Conservation (phyloP, 257 asterid genomes). For the Nicotiana paniculata region DNA sequence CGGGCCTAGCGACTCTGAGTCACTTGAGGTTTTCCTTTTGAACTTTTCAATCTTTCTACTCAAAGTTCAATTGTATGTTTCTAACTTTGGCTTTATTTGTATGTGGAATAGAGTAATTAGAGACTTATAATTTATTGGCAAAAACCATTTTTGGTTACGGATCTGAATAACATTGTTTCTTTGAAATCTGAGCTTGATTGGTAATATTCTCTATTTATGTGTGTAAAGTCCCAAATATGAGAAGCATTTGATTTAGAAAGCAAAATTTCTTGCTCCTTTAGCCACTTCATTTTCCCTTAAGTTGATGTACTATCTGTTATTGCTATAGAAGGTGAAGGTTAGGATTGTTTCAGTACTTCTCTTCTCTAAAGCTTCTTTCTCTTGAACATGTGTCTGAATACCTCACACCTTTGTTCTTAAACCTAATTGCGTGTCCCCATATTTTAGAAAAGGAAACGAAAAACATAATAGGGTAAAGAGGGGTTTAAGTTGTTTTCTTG, state of each 20-base stretch:
- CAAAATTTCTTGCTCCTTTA: not conserved
- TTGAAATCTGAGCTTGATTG: not conserved
- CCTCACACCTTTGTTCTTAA: too few relatives aligned
- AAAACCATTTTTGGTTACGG: not conserved
- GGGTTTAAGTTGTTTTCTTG: not conserved
- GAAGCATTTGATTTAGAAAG: not conserved
- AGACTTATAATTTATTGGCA: not conserved
- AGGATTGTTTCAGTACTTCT: not conserved
- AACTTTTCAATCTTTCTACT: not conserved
- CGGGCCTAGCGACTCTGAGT: not conserved
- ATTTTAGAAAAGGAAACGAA: not conserved
- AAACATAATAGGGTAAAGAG: not conserved
- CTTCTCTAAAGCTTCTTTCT: not conserved
- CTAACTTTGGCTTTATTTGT: not conserved
- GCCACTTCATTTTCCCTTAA: not conserved
- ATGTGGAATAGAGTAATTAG: not conserved
- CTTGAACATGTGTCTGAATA: not conserved
- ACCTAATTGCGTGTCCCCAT: not conserved
- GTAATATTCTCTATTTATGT: not conserved
- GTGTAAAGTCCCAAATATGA: not conserved
- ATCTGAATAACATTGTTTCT: not conserved
- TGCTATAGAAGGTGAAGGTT: not conserved
- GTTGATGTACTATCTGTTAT: not conserved
- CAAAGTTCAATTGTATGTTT: not conserved
- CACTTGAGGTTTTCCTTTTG: constrained; percentile 3